phyloP scores from a whole-genome alignment of 495 filamentous ascomycete species.

The Aspergillus ellipticus region DNA sequence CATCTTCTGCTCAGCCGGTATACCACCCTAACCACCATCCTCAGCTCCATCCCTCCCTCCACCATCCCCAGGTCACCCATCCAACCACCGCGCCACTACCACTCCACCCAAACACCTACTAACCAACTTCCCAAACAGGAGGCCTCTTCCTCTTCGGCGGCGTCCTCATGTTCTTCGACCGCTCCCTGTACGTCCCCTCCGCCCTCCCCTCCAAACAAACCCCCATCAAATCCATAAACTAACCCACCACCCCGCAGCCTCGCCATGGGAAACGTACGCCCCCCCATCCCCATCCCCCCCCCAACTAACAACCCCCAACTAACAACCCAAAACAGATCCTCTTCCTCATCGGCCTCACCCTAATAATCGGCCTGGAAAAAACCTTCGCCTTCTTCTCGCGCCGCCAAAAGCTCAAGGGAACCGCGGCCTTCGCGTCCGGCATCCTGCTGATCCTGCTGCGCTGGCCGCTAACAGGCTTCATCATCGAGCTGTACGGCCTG shows the following conservation, averaged over 20 bases:
- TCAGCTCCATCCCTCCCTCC: not conserved
- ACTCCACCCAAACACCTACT: not conserved
- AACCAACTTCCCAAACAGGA: slow-evolving; percentile 46
- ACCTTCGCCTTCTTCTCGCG: slow-evolving; percentile 91
- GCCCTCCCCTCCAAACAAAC: not conserved
- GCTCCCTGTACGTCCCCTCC: slow-evolving; percentile 67
- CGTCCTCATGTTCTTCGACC: slow-evolving; percentile 94
- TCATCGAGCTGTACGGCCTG: slow-evolving; percentile 88
- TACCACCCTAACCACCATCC: slow-evolving; percentile 28
- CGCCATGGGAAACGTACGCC: slow-evolving; percentile 79
- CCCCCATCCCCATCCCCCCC: not conserved
- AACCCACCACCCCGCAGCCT: slow-evolving; percentile 45
- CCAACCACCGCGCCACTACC: not conserved
- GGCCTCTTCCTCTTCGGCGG: slow-evolving; percentile 91
- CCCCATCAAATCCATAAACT: not conserved
- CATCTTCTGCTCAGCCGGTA: slow-evolving; percentile 93
- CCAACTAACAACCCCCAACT: slow-evolving; percentile 5
- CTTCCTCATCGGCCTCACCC: slow-evolving; percentile 90
- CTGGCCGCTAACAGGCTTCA: slow-evolving; percentile 86
- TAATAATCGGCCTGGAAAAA: slow-evolving; percentile 91
- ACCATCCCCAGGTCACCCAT: not conserved
- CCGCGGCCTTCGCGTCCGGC: slow-evolving; percentile 81
- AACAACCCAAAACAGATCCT: slow-evolving; percentile 62
- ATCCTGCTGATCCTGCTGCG: slow-evolving; percentile 79
- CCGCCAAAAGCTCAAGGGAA: slow-evolving; percentile 86